Evolutionary conservation across 2,329 filamentous ascomycete genomes (phyloP).

Genomic region (Talaromyces sp.): DNA sequence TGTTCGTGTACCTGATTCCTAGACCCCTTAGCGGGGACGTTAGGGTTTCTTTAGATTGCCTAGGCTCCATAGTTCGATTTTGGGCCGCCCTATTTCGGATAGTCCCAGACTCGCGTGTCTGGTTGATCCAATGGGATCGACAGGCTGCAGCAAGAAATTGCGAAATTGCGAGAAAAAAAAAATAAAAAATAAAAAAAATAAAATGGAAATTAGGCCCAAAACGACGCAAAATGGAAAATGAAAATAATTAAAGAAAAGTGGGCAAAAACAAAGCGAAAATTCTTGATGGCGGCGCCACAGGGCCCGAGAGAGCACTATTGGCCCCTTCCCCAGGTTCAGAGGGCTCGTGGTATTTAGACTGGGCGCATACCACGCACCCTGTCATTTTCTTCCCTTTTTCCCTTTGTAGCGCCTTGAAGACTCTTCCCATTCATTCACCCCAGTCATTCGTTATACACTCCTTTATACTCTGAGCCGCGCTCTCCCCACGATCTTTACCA

Average conservation of each 20-base stretch:
- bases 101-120: conserved; percentile 18
- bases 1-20: conserved; percentile 5
- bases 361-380: conserved; percentile 22
- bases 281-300: conserved; percentile 6
- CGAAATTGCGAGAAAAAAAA: conserved; percentile 1
- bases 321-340: conserved; percentile 17
- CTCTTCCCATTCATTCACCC: conserved; percentile 21
- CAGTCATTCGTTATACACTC: conserved; percentile 23
- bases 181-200: conserved; percentile 5
- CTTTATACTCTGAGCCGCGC: conserved; percentile 27
- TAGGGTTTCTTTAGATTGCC: conserved; percentile 9
- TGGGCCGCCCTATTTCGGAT: conserved; percentile 22
- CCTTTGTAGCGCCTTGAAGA: conserved; percentile 18
- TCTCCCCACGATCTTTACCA: conserved; percentile 32
- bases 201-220: too few species aligned
- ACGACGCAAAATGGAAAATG: not conserved
- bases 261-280: not conserved
- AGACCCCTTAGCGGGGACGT: conserved; percentile 3
- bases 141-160: not conserved
- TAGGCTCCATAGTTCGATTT: conserved; percentile 19
- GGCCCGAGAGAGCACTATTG: conserved; percentile 1
- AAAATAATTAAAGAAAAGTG: conserved; percentile 2
- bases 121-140: conserved; percentile 15
- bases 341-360: conserved; percentile 20
- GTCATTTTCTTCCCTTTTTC: conserved; percentile 16